Base-by-base conservation (phyloP, 2,329 filamentous ascomycete genomes). In the Sporothrix pallida region DNA sequence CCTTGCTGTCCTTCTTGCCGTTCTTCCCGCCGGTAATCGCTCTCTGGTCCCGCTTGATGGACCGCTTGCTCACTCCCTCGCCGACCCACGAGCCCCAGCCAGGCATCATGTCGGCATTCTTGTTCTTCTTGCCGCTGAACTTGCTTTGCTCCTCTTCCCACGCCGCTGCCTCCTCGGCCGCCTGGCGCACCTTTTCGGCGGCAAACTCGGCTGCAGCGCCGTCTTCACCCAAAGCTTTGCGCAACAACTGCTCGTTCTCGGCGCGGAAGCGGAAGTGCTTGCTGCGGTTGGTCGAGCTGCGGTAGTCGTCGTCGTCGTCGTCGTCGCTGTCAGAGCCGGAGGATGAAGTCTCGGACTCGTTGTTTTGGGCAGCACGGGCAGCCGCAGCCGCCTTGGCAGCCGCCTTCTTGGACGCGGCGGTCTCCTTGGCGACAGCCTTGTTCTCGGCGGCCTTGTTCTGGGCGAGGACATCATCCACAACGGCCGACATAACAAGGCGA, bases 11-110 rank as follows among this genome's bases (percentile, higher is more conserved):
- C 87, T 83, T 79, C 89, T 89, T 82, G 89, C 87, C 77, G 92
- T 88, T 12, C 12, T 54, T 75, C 88, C 78, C 42, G 71, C 37
- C 62, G 3, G 50, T 44, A 2, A 54, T 56, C 54, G 44, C 42
- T 7, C 72, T 44, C 73, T 71, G 85, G 79, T 92, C 90, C 77
- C 87, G 83, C 79, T 89, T 89, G 81, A 89, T 87, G 76, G 92
- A 88, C 75, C 88, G 89, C 77, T 89, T 91, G 81, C 89, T 92
- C 76, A 98, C 86, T 20, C 95, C 95, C 17, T 92, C 90, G 75
- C 96, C 96, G 5, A 92, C 88, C 96, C 96, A 98, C 79, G 87
- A 91, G 76, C 96, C 96, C 96, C 96, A 99, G 63, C 96, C 96
- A 0, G 94, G 94, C 6, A 99, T 87, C n/a, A 93, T 92, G 77